A percentile compares a stretch with the other conserved stretches of the same genome.
phyloP scores from a whole-genome alignment of 495 filamentous ascomycete genomes.

The Jackrogersella minutella region DNA sequence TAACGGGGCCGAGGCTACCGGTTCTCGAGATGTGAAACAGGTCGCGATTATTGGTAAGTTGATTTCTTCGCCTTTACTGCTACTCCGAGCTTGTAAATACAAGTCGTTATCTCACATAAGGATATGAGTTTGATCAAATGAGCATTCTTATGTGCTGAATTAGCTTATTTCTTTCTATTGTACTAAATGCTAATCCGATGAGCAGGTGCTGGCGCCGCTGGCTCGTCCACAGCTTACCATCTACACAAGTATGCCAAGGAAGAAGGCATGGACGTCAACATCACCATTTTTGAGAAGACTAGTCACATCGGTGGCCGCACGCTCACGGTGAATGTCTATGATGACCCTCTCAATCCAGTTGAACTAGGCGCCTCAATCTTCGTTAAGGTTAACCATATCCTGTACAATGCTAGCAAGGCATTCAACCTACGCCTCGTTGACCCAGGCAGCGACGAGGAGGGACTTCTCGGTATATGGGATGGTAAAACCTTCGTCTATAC shows the following conservation, averaged over 20 bases:
- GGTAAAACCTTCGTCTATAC: constrained; percentile 78
- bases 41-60: constrained; percentile 56
- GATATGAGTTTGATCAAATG: not conserved
- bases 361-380: constrained; percentile 96
- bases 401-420: constrained; percentile 74
- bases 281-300: constrained; percentile 88
- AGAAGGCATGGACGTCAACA: constrained; percentile 64
- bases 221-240: constrained; percentile 86
- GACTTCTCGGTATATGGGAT: constrained; percentile 82
- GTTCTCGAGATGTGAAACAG: constrained; percentile 42
- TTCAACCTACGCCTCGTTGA: constrained; percentile 66
- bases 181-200: constrained; percentile 27
- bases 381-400: constrained; percentile 83
- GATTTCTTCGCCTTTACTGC: not conserved
- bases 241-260: constrained; percentile 72
- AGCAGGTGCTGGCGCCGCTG: constrained; percentile 88
- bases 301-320: constrained; percentile 85
- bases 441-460: constrained; percentile 48
- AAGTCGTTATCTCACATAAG: not conserved
- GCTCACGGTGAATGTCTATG: constrained; percentile 84
- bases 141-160: no score
- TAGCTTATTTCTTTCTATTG: no score
- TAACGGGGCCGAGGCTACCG: not conserved
- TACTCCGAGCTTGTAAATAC: no score
- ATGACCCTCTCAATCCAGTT: constrained; percentile 71